Percentiles rank a stretch among this genome's conserved stretches.
These are phyloP conservation scores for Hypsizygus marmoreus DNA, from an alignment of 768 basidiomycete species.

Conservation along the genomic window DNA sequence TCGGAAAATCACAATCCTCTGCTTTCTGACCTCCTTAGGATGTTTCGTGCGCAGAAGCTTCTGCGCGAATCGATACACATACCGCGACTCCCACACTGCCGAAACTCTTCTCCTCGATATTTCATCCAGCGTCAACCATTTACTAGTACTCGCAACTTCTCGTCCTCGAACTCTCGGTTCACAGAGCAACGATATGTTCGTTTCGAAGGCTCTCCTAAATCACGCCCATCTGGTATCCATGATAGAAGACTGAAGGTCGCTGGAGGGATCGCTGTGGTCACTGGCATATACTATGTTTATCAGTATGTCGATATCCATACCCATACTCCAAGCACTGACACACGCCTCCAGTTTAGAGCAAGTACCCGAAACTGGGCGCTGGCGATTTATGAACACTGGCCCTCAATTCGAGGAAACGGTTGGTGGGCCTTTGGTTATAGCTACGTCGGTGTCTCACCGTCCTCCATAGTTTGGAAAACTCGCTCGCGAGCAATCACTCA, in stretches of 20 bases:
- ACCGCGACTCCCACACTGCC: too few species aligned
- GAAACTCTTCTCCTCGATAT: too few species aligned
- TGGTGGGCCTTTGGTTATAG: conserved; percentile 15
- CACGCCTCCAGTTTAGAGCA: conserved; percentile 64
- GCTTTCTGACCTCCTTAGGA: too few species aligned
- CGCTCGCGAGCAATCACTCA: conserved; percentile 42
- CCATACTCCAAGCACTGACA: neutral
- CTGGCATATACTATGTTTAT: conserved; percentile 30
- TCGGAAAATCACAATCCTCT: too few species aligned
- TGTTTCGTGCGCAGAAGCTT: too few species aligned
- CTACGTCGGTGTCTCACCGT: neutral
- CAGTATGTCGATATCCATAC: conserved; percentile 26
- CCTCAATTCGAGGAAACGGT: conserved; percentile 59
- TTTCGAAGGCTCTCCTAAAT: neutral
- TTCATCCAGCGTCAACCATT: too few species aligned
- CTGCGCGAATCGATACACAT: too few species aligned
- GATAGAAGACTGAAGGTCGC: neutral
- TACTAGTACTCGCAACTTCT: conserved; percentile 11
- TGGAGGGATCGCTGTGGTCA: conserved; percentile 13
- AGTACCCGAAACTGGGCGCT: conserved; percentile 84
- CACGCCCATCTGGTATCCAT: neutral
- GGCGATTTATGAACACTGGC: conserved; percentile 84
- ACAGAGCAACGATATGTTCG: conserved; percentile 1
- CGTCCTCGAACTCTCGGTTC: neutral
- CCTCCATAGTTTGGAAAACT: conserved; percentile 43